Evolutionary conservation across 2,329 filamentous ascomycete species (phyloP).

Genomic region (Hypoxylon rubiginosum): DNA sequence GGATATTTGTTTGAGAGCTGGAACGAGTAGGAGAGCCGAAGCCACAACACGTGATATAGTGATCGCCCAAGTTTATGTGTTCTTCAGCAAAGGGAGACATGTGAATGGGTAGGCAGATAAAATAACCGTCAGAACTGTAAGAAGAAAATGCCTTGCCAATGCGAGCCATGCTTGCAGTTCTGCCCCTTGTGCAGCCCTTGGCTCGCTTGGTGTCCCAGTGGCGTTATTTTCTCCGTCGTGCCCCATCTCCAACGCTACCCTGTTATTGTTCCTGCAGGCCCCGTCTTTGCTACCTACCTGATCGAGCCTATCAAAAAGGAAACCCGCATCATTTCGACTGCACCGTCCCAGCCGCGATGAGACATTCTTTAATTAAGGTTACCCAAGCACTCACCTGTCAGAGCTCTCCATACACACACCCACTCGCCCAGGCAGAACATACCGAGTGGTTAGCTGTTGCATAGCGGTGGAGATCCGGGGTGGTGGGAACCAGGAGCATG

Average conservation of each 20-base stretch:
- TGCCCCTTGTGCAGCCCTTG: not conserved
- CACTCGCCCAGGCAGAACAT: conserved; percentile 12
- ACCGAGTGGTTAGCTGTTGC: conserved; percentile 11
- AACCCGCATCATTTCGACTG: conserved; percentile 8
- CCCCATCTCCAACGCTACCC: conserved; percentile 31
- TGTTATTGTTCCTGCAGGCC: conserved; percentile 39
- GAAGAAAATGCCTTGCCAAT: conserved; percentile 17
- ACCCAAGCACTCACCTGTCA: conserved; percentile 10
- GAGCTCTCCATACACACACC: conserved; percentile 3
- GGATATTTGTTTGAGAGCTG: conserved; percentile 11
- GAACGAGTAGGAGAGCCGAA: conserved; percentile 25
- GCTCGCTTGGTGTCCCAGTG: conserved; percentile 5
- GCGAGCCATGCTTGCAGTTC: conserved; percentile 13
- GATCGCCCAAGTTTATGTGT: conserved; percentile 23
- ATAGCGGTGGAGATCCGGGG: conserved; percentile 21
- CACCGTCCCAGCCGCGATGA: conserved; percentile 29
- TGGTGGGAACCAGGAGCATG: conserved; percentile 21
- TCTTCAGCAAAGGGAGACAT: conserved; percentile 31
- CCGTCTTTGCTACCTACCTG: conserved; percentile 26
- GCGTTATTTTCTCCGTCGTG: conserved; percentile 27
- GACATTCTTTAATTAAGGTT: conserved; percentile 37
- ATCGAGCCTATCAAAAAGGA: conserved; percentile 36
- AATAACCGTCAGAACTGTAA: conserved; percentile 18
- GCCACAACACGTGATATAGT: conserved; percentile 31
- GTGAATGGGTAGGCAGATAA: conserved; percentile 15